phyloP scores from a whole-genome alignment of 75 land plant species.

The Chamaecyparis obtusa region DNA sequence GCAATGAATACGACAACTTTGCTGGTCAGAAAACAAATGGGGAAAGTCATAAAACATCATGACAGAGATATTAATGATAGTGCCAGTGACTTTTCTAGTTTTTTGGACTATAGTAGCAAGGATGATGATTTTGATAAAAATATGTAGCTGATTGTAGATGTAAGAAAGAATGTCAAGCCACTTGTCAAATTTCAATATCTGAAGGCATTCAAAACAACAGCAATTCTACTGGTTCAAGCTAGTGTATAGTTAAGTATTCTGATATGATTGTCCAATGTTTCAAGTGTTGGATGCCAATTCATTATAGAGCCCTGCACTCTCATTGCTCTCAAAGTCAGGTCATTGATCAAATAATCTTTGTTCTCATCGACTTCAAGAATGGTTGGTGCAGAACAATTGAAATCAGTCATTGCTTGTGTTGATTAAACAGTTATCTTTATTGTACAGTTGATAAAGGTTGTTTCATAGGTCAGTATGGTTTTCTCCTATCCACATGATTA shows the following conservation, averaged over 20 bases:
- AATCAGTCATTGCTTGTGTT: neutral
- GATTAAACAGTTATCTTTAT: neutral
- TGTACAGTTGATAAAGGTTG: neutral
- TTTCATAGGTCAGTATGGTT: neutral
- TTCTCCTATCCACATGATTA: neutral
- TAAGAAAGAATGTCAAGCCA: constrained; percentile 2
- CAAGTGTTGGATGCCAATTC: neutral
- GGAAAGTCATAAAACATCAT: constrained; percentile 21
- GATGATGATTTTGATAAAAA: neutral
- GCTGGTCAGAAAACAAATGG: constrained; percentile 9
- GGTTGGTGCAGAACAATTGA: neutral
- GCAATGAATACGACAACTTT: constrained; percentile 8
- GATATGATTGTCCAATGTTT: neutral
- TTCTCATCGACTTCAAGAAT: neutral
- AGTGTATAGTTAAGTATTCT: neutral
- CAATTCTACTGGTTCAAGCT: neutral
- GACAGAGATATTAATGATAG: neutral
- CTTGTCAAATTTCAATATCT: neutral
- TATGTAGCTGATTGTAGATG: neutral
- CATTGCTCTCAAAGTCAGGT: neutral
- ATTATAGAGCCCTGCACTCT: neutral
- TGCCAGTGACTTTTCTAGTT: neutral
- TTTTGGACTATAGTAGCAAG: neutral
- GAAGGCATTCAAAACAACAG: neutral
- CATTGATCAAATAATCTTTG: neutral